Percentiles rank a stretch among this genome's conserved stretches.
phyloP scores from a whole-genome alignment of 129 eudicot genomes.

The Logfia minima region DNA sequence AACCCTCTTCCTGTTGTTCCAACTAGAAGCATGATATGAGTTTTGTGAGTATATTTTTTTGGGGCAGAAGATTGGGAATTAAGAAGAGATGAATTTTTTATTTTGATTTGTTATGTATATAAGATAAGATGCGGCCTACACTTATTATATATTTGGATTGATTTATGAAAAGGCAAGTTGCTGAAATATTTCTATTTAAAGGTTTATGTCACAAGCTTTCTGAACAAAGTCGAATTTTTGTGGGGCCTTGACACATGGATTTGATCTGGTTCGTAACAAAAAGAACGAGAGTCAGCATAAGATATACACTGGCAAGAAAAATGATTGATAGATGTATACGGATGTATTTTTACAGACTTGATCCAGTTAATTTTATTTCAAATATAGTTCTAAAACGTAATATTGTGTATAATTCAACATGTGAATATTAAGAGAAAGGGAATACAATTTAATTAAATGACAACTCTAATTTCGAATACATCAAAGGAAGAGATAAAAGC shows the following conservation, averaged over 20 bases:
- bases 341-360: too few species aligned
- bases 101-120: background rate
- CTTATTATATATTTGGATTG: conserved; percentile 7
- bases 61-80: conserved; percentile 17
- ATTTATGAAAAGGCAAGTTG: conserved; percentile 1
- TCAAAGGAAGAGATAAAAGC: too few species aligned
- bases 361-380: too few species aligned
- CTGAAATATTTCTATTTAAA: background rate
- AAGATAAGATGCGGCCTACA: conserved; percentile 2
- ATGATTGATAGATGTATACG: background rate
- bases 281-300: too few species aligned
- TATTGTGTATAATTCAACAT: too few species aligned
- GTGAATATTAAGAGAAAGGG: too few species aligned
- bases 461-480: too few species aligned
- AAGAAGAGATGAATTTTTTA: background rate
- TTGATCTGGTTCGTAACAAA: background rate
- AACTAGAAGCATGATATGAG: conserved; percentile 14
- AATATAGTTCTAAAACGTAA: too few species aligned
- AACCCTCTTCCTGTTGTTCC: conserved; percentile 41
- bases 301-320: too few species aligned
- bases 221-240: background rate
- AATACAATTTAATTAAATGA: too few species aligned
- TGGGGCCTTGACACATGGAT: background rate
- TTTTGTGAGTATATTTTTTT: conserved; percentile 18
- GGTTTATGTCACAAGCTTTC: background rate